Base-by-base conservation (phyloP, 768 basidiomycete genomes). In the Steccherinum ochraceum region DNA sequence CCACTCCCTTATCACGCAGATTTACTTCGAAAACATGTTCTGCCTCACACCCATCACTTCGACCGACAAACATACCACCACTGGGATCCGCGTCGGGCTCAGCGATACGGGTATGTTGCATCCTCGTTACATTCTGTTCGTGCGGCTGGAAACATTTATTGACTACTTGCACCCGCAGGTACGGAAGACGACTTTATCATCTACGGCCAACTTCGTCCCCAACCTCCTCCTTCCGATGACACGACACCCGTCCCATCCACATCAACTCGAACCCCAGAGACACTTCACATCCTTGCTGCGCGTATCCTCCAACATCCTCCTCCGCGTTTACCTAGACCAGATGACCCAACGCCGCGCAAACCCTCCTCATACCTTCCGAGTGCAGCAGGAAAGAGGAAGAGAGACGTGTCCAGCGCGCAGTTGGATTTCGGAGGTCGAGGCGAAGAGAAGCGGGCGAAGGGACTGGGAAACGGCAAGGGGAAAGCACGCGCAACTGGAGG, bases 271-370 rank as follows among this genome's bases (percentile, higher is more conserved):
- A 41, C 58, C 1, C 65, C 64, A 1, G 46, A 52, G 35, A 57
- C 50, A 0, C 61, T 86, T 19, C 67, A 70, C 24, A 69, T 86
- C 44, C 58, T 70, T 16, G 85, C 85, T 5, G 84, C 79, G 0
- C 78, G 83, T 39, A 73, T 87, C 52, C 70, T 74, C 7, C 61
- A 76, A 58, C 60, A 64, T 13, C 69, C 74, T 43, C 71, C 69
- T 10, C 48, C 53, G 23, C 70, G 77, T 4, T 61, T 70, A 0
- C 84, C 83, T 3, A 73, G 88, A 27, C 88, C 88, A 0, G 88
- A 90, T 54, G 88, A 90, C 53, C 88, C 86, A 0, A 87, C 82
- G 4, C 88, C 88, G 5, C 84, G 88, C 16, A 72, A 75, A 24
- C 86, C 86, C 0, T 84, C 86, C 3, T 54, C 58, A 5, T 45